Percentiles rank a stretch among this genome's conserved stretches.
Conservation (phyloP, 2,329 filamentous ascomycete species). For the Fusarium sp. region DNA sequence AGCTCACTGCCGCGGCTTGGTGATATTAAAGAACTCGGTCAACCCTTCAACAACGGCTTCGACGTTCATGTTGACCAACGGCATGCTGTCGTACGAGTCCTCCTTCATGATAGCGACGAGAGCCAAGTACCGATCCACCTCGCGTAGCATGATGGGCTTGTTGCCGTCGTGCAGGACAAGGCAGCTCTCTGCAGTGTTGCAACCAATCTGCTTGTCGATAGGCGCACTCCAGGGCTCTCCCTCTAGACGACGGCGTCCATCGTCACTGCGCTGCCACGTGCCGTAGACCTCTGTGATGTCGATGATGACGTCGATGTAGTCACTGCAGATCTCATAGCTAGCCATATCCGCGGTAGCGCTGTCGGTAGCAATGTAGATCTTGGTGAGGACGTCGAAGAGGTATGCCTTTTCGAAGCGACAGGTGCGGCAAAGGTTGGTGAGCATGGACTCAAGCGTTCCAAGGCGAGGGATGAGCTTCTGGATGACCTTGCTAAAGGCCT, state of each 20-base stretch:
- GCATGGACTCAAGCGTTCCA: slow-evolving; percentile 89
- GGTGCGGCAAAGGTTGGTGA: slow-evolving; percentile 92
- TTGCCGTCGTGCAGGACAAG: slow-evolving; percentile 73
- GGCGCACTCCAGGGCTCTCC: slow-evolving; percentile 69
- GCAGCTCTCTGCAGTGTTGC: slow-evolving; percentile 73
- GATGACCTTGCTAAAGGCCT: slow-evolving; percentile 98
- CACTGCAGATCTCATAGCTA: slow-evolving; percentile 97
- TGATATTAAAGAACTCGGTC: slow-evolving; percentile 81
- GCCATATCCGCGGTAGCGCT: slow-evolving; percentile 92
- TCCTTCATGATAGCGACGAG: slow-evolving; percentile 89
- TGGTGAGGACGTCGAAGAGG: slow-evolving; percentile 95
- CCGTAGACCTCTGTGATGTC: slow-evolving; percentile 97
- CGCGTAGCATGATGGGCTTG: slow-evolving; percentile 73
- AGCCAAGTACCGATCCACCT: slow-evolving; percentile 79
- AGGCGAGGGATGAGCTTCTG: slow-evolving; percentile 96
- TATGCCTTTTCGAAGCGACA: slow-evolving; percentile 98
- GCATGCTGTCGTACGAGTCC: slow-evolving; percentile 84
- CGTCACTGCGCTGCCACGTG: slow-evolving; percentile 70
- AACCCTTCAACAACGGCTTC: slow-evolving; percentile 83
- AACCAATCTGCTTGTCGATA: slow-evolving; percentile 73
- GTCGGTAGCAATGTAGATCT: slow-evolving; percentile 98
- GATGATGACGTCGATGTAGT: slow-evolving; percentile 98
- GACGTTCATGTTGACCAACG: slow-evolving; percentile 87
- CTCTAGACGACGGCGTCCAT: slow-evolving; percentile 67
- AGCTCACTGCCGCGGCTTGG: slow-evolving; percentile 62